Conservation (phyloP, 2,329 filamentous ascomycete species). For the Lachnellula suecica region DNA sequence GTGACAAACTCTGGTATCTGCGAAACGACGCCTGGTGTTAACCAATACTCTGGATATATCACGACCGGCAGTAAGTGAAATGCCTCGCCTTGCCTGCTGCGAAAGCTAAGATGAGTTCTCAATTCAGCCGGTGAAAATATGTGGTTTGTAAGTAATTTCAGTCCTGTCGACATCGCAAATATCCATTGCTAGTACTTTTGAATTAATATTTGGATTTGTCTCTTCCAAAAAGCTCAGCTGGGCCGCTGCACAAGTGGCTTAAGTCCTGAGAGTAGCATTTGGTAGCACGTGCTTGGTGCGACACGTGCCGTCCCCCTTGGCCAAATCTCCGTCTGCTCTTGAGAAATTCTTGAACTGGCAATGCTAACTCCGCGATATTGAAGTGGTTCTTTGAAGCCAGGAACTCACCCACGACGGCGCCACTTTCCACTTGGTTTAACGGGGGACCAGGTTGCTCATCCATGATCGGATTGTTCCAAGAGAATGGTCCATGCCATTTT, state of each 20-base stretch:
- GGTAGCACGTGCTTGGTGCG: too few species aligned
- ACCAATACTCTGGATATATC: conserved; percentile 13
- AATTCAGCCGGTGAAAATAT: neutral
- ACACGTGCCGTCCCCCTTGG: too few species aligned
- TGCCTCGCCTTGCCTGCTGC: neutral
- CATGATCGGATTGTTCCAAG: conserved; percentile 19
- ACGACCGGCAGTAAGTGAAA: conserved; percentile 33
- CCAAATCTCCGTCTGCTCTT: too few species aligned
- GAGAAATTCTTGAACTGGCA: neutral
- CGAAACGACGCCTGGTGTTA: conserved; percentile 12
- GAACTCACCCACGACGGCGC: conserved; percentile 8
- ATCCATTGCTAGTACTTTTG: too few species aligned
- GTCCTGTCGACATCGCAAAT: too few species aligned
- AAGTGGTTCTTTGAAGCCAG: conserved; percentile 17
- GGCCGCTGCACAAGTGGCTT: too few species aligned
- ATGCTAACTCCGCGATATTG: conserved; percentile 8
- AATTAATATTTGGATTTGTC: too few species aligned
- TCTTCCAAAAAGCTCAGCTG: too few species aligned
- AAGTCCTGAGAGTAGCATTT: too few species aligned
- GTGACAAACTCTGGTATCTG: conserved; percentile 40
- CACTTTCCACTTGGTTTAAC: conserved; percentile 6
- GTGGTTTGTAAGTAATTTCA: too few species aligned
- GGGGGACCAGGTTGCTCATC: conserved; percentile 10
- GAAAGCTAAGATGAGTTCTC: neutral
- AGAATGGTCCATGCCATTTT: conserved; percentile 40